phyloP scores from a whole-genome alignment of 805 yeast genomes.

The Blastobotrys terrestris region DNA sequence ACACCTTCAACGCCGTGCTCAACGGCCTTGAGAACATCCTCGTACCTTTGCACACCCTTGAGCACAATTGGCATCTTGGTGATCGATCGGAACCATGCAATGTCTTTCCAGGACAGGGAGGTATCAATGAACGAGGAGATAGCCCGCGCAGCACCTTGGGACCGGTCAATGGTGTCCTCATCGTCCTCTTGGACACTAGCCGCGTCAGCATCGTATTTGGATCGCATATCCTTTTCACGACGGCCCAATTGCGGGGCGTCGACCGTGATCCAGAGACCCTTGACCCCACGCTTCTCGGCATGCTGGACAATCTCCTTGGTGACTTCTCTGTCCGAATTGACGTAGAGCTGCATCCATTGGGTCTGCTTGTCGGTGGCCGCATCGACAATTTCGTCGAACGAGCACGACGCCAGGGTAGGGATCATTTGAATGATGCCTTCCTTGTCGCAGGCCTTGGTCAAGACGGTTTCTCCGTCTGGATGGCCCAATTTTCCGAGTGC shows the following conservation, averaged over 20 bases:
- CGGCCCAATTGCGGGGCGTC: conserved; percentile 92
- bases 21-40: conserved; percentile 69
- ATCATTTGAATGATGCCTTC: conserved; percentile 81
- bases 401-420: conserved; percentile 84
- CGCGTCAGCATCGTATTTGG: conserved; percentile 50
- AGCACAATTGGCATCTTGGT: conserved; percentile 64
- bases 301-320: conserved; percentile 57
- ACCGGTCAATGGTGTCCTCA: conserved; percentile 48
- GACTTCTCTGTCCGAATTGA: conserved; percentile 66
- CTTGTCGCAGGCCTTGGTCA: conserved; percentile 75
- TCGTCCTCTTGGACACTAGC: conserved; percentile 40
- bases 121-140: conserved; percentile 81
- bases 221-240: conserved; percentile 80
- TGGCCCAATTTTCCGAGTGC: conserved; percentile 90
- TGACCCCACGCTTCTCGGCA: conserved; percentile 68
- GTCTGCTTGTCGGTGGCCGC: conserved; percentile 61
- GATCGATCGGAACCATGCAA: conserved; percentile 46
- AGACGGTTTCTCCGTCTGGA: conserved; percentile 84
- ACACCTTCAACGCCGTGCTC: conserved; percentile 70
- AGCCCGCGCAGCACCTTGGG: conserved; percentile 83
- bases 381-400: conserved; percentile 77
- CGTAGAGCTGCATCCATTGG: conserved; percentile 87
- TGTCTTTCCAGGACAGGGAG: conserved; percentile 57
- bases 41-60: conserved; percentile 81
- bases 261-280: conserved; percentile 81